phyloP scores from a whole-genome alignment of 2,329 filamentous ascomycete species.

The Colletotrichum coccodes region DNA sequence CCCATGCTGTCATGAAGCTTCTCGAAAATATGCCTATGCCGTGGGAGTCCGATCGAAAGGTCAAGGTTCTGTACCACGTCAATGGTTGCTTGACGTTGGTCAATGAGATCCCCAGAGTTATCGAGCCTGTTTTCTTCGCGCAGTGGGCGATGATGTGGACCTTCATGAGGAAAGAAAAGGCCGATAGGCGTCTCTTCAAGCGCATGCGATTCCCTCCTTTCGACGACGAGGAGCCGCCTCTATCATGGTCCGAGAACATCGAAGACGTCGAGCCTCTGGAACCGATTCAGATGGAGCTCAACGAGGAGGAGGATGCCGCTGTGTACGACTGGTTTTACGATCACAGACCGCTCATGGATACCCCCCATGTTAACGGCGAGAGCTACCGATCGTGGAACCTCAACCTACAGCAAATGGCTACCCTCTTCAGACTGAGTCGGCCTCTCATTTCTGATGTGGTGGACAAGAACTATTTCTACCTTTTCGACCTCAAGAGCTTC shows the following conservation, averaged over 20 bases:
- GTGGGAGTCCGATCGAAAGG: slow-evolving; percentile 95
- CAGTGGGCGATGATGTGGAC: slow-evolving; percentile 99
- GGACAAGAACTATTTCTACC: slow-evolving; percentile 97
- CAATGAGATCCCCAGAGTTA: slow-evolving; percentile 95
- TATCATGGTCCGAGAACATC: slow-evolving; percentile 99
- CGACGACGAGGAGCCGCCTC: slow-evolving; percentile 95
- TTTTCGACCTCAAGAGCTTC: slow-evolving; percentile 96
- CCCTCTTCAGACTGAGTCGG: slow-evolving; percentile 89
- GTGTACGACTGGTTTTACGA: slow-evolving; percentile 99
- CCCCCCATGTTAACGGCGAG: slow-evolving; percentile 92
- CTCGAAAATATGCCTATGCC: slow-evolving; percentile 99
- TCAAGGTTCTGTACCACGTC: slow-evolving; percentile 98
- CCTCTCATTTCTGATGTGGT: slow-evolving; percentile 91
- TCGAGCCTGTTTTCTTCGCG: slow-evolving; percentile 96
- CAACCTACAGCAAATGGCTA: slow-evolving; percentile 93
- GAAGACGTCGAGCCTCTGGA: slow-evolving; percentile 98
- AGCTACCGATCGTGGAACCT: slow-evolving; percentile 98
- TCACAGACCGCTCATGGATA: slow-evolving; percentile 89
- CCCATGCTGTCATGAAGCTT: slow-evolving; percentile 95
- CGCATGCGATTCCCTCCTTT: slow-evolving; percentile 99
- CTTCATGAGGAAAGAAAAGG: slow-evolving; percentile 97
- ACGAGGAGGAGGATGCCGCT: slow-evolving; percentile 90
- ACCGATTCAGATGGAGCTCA: slow-evolving; percentile 98
- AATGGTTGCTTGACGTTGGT: slow-evolving; percentile 97
- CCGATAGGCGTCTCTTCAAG: slow-evolving; percentile 95